A percentile compares a stretch with the other conserved stretches of the same genome.
phyloP scores from a whole-genome alignment of 1,139 yeast species.

The Saccharomycopsis hybrid region DNA sequence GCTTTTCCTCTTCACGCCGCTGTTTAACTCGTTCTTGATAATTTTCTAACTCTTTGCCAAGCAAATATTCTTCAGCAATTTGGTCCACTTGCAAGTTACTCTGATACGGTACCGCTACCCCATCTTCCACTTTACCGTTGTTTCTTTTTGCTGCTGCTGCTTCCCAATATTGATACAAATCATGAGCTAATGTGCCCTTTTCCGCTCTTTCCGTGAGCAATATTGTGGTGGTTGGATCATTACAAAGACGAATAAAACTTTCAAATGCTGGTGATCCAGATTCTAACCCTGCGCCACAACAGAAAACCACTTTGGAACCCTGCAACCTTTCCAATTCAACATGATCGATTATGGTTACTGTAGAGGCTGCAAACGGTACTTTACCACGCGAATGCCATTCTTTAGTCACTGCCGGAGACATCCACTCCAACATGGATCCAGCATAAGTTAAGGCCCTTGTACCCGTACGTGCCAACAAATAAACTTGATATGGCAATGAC shows the following conservation, averaged over 20 bases:
- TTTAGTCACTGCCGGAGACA: constrained; percentile 72
- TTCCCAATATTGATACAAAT: constrained; percentile 56
- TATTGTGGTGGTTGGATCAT: constrained; percentile 60
- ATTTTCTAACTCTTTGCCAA: constrained; percentile 42
- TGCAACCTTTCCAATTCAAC: constrained; percentile 48
- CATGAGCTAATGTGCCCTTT: constrained; percentile 35
- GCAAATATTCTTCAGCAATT: constrained; percentile 44
- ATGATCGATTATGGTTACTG: constrained; percentile 36
- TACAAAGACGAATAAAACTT: constrained; percentile 53
- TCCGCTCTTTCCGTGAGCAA: constrained; percentile 63
- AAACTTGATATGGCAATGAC: constrained; percentile 46
- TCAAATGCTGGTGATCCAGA: constrained; percentile 58
- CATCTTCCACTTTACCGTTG: constrained; percentile 44
- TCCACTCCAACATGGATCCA: constrained; percentile 89
- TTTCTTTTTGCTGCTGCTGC: constrained; percentile 34
- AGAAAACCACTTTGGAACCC: constrained; percentile 79
- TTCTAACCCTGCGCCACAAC: constrained; percentile 65
- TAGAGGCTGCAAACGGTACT: constrained; percentile 50
- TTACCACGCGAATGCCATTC: constrained; percentile 73
- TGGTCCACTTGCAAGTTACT: constrained; percentile 31
- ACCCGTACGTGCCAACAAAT: constrained; percentile 72
- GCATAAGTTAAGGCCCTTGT: constrained; percentile 77
- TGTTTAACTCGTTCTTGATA: constrained; percentile 42
- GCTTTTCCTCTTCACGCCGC: constrained; percentile 28
- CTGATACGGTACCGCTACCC: constrained; percentile 51